Percentiles rank a stretch among this genome's conserved stretches.
Conservation (phyloP, 768 basidiomycete species). For the Dacryopinax spathularia region DNA sequence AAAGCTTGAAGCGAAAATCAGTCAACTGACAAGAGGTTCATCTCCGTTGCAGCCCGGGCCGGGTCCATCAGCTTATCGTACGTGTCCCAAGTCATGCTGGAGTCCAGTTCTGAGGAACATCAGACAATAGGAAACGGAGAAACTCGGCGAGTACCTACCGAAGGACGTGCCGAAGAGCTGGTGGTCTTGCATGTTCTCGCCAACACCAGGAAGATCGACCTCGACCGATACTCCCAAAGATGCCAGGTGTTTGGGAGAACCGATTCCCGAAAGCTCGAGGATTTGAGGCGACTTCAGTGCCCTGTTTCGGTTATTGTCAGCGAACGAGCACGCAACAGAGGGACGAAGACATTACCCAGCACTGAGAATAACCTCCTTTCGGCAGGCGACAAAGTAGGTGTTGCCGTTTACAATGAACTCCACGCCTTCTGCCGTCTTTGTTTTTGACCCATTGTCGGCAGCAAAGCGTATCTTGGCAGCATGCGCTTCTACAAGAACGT, state of each 20-base stretch:
- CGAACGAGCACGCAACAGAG: background rate
- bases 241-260: conserved; percentile 35
- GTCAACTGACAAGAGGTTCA: conserved; percentile 24
- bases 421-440: conserved; percentile 32
- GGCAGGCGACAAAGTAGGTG: conserved; percentile 27
- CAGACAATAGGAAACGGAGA: background rate
- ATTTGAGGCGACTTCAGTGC: conserved; percentile 37
- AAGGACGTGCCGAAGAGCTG: conserved; percentile 13
- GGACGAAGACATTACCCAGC: conserved; percentile 25
- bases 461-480: conserved; percentile 19
- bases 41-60: conserved; percentile 19
- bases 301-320: conserved; percentile 17
- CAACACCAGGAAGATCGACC: conserved; percentile 61
- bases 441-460: background rate
- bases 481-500: conserved; percentile 19
- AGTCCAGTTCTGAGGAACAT: background rate
- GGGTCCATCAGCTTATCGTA: conserved; percentile 23
- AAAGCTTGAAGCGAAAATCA: conserved; percentile 8
- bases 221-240: conserved; percentile 34
- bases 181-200: conserved; percentile 47
- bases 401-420: conserved; percentile 28
- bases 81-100: conserved; percentile 12
- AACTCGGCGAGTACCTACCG: conserved; percentile 13
- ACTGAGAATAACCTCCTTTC: conserved; percentile 38
- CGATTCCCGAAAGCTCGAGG: conserved; percentile 56